phyloP scores from a whole-genome alignment of 805 yeast genomes.

The Saccharomycopsis schoenii region DNA sequence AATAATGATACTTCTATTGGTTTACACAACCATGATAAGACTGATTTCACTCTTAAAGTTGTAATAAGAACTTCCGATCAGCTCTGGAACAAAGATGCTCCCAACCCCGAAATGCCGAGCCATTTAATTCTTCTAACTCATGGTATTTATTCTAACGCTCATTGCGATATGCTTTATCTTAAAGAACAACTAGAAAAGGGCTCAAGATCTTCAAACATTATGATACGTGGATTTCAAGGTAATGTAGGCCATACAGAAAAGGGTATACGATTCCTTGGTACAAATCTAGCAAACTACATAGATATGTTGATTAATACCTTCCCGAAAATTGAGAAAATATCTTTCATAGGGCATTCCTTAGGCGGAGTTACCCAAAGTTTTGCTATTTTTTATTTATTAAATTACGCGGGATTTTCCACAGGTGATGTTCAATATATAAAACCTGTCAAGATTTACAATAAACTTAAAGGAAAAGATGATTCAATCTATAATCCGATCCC shows the following conservation, averaged over 20 bases:
- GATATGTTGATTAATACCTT: slow-evolving; percentile 38
- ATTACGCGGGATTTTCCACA: slow-evolving; percentile 21
- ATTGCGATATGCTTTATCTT: slow-evolving; percentile 82
- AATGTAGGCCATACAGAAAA: slow-evolving; percentile 84
- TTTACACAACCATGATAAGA: not conserved
- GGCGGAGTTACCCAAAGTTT: slow-evolving; percentile 91
- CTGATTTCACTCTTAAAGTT: slow-evolving; percentile 21
- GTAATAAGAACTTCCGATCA: slow-evolving; percentile 46
- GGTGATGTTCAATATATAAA: slow-evolving; percentile 7
- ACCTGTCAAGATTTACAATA: not conserved
- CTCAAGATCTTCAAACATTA: slow-evolving; percentile 46
- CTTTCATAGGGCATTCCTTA: slow-evolving; percentile 86
- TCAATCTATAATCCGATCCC: not conserved
- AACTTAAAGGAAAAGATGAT: not conserved
- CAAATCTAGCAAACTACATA: slow-evolving; percentile 66
- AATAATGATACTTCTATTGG: too few relatives aligned
- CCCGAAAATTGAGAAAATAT: slow-evolving; percentile 47
- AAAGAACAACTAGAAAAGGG: slow-evolving; percentile 65
- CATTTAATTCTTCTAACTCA: slow-evolving; percentile 85
- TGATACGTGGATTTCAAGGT: slow-evolving; percentile 74
- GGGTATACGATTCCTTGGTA: slow-evolving; percentile 79
- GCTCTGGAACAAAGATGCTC: slow-evolving; percentile 64
- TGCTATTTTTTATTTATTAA: slow-evolving; percentile 71
- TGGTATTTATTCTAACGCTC: slow-evolving; percentile 83
- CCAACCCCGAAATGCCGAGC: slow-evolving; percentile 42